phyloP scores from a whole-genome alignment of 768 basidiomycete species.

The Mycena alexandri region DNA sequence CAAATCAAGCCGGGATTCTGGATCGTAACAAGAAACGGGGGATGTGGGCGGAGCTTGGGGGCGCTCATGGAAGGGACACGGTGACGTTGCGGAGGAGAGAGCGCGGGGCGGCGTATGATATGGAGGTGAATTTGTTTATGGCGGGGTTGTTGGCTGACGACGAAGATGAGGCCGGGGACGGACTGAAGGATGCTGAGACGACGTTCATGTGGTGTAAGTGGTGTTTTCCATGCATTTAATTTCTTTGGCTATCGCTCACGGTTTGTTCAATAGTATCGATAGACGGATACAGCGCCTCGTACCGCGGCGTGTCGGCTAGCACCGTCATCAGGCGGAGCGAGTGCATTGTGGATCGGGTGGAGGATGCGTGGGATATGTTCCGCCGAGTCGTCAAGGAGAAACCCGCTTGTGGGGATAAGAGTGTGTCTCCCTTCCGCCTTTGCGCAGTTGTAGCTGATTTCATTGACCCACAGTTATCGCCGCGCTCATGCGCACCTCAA shows the following conservation, averaged over 20 bases:
- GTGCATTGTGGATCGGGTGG: conserved; percentile 13
- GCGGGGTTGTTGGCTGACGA: conserved; percentile 1
- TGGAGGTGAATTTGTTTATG: conserved; percentile 32
- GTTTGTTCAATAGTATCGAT: conserved; percentile 16
- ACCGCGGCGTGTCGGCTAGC: background rate
- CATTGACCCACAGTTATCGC: conserved; percentile 22
- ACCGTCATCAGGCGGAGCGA: conserved; percentile 9
- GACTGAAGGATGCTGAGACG: too few species aligned
- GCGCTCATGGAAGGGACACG: conserved; percentile 24
- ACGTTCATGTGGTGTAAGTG: too few species aligned
- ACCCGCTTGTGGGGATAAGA: conserved; percentile 19
- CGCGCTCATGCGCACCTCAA: conserved; percentile 27
- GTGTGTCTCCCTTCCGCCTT: background rate
- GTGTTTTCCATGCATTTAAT: too few species aligned
- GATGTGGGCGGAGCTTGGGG: conserved; percentile 50
- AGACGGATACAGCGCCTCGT: conserved; percentile 24
- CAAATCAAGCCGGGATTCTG: background rate
- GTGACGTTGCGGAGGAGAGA: conserved; percentile 7
- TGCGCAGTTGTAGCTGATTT: too few species aligned
- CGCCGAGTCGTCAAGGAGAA: conserved; percentile 19
- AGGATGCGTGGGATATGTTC: conserved; percentile 30
- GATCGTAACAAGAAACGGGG: conserved; percentile 32
- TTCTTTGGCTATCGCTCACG: background rate
- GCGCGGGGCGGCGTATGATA: conserved; percentile 16
- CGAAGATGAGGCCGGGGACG: too few species aligned